Base-by-base conservation (phyloP, 768 basidiomycete species). In the Termitomyces sp. region DNA sequence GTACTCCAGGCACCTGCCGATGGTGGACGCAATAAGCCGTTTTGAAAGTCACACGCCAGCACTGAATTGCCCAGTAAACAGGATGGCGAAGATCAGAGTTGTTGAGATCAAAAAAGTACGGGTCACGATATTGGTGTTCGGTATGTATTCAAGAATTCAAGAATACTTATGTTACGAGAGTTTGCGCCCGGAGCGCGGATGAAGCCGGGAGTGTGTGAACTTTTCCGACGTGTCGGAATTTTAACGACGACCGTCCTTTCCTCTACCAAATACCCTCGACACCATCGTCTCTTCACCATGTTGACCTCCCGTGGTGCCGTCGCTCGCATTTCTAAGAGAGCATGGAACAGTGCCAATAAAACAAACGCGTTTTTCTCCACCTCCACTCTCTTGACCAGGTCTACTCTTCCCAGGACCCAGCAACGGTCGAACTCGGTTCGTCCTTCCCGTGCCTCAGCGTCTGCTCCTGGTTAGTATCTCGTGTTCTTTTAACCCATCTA, bases 311-410 rank as follows among this genome's bases (percentile, higher is more conserved):
- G 90, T 73, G 88, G 88, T 76, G 82, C 87, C 71, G 82, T 91
- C 73, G 81, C 88, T 71, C 90, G 91, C 74, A 79, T 93, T 73
- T 88, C 91, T 58, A 87, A 84, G 80, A 85, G 89, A 77, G 87
- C 88, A 65, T 78, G 84, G 70, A 84, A 84, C 70, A 82, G 75
- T 70, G 82, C 84, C 64, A 87, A 83, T 75, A 84, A 82, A 75
- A 81, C 87, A 19, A 82, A 77, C 72, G 84, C 88, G 69, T 87
- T 90, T 76, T 88, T 92, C 76, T 88, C 88, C 60, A 86, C 89
- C 56, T 81, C 86, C 55, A 73, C 83, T 58, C 77, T 84, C 68
- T 68, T 80, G 63, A 81, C 73, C 66, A 79, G 71, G 75, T 80
- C 66, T 71, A 76, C 72, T 71, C 76, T 73, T 54, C 79, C 74